phyloP scores from a whole-genome alignment of 768 basidiomycete species.

The Rhodotorula kratochvilovae region DNA sequence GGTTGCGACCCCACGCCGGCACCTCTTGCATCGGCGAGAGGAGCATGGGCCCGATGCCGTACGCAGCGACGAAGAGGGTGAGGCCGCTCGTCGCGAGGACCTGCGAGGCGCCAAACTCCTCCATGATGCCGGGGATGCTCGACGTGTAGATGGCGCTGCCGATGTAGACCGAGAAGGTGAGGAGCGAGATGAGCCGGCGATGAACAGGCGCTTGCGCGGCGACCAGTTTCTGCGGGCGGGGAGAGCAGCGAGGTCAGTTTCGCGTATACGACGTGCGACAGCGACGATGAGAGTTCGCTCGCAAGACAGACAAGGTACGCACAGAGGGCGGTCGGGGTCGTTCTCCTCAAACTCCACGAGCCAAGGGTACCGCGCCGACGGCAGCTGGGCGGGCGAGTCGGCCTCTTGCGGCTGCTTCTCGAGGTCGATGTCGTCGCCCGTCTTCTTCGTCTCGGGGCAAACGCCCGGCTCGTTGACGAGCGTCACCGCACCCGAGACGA shows the following conservation, averaged over 20 bases:
- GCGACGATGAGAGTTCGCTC: too few species aligned
- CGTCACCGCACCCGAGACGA: background rate
- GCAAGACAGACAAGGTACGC: conserved; percentile 1
- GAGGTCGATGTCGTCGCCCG: background rate
- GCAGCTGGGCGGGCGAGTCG: background rate
- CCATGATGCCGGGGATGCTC: conserved; percentile 32
- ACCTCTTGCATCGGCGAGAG: conserved; percentile 46
- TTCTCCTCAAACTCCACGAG: conserved; percentile 39
- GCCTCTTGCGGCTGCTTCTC: conserved; percentile 11
- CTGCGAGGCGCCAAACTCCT: conserved; percentile 29
- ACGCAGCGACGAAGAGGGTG: conserved; percentile 48
- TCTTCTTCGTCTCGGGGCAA: conserved; percentile 2
- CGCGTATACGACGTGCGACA: accelerated
- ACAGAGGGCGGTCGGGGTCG: conserved; percentile 40
- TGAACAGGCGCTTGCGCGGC: conserved; percentile 22
- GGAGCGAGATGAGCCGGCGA: conserved; percentile 32
- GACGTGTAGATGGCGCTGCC: conserved; percentile 18
- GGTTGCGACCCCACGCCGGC: conserved; percentile 46
- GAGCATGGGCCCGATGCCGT: conserved; percentile 47
- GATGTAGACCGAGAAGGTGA: conserved; percentile 36
- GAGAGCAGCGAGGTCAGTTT: background rate
- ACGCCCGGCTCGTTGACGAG: conserved; percentile 17
- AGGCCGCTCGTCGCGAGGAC: conserved; percentile 44
- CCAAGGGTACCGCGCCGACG: conserved; percentile 11
- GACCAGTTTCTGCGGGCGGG: conserved; percentile 38